These are phyloP conservation scores for Zygosaccharomyces kombuchaensis DNA, from an alignment of 805 yeast species.

Conservation along the genomic window DNA sequence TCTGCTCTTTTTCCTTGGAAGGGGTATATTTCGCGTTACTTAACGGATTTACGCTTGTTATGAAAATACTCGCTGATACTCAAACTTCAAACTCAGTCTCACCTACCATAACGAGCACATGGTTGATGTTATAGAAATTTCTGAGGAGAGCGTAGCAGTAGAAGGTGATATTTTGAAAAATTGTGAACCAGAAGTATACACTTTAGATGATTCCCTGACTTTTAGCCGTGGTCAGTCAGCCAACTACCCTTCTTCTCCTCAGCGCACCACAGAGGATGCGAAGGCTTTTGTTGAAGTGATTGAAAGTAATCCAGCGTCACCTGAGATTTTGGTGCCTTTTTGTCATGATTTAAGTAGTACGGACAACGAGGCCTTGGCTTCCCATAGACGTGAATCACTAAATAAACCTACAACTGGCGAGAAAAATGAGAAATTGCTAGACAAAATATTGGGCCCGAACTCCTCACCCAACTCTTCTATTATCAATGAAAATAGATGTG, in stretches of 20 bases:
- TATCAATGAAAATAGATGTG: neutral
- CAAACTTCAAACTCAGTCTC: neutral
- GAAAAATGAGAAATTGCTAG: constrained; percentile 13
- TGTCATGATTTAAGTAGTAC: constrained; percentile 19
- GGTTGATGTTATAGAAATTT: constrained; percentile 11
- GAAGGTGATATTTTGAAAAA: neutral
- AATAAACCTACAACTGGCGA: neutral
- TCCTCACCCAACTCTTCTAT: constrained; percentile 8
- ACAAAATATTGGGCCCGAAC: constrained; percentile 17
- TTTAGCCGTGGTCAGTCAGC: neutral
- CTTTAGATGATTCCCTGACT: constrained; percentile 2
- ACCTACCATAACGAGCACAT: constrained; percentile 1
- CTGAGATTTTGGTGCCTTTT: constrained; percentile 24
- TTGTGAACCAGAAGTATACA: constrained; percentile 6
- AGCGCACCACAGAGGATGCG: neutral
- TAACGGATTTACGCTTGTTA: too few relatives aligned
- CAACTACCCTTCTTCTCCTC: constrained; percentile 19
- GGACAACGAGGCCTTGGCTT: neutral
- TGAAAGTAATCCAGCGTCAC: constrained; percentile 10
- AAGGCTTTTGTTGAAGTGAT: neutral
- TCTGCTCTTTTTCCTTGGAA: neutral
- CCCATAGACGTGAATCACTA: neutral
- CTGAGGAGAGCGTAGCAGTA: constrained; percentile 6
- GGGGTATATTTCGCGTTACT: too few relatives aligned
- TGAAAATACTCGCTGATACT: neutral